A percentile compares a stretch with the other conserved stretches of the same genome.
These are phyloP conservation scores for Lactuca saligna DNA, from an alignment of 129 eudicot species.

Conservation along the genomic window DNA sequence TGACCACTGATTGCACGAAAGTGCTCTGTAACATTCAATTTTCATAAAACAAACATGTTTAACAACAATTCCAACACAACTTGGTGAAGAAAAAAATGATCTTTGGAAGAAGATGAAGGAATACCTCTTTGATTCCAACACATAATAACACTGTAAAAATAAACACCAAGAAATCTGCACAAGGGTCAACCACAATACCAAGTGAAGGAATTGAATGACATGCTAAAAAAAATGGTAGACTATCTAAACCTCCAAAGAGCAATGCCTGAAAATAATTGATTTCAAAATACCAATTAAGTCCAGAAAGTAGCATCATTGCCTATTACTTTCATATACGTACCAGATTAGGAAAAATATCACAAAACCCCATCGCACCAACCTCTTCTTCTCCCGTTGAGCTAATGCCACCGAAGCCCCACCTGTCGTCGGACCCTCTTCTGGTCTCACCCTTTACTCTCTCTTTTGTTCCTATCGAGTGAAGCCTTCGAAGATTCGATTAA, in stretches of 20 bases:
- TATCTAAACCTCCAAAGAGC: slow-evolving; percentile 86
- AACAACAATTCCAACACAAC: too few relatives aligned
- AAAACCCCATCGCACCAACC: too few relatives aligned
- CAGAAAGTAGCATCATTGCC: too few relatives aligned
- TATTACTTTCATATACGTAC: too few relatives aligned
- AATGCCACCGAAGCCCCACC: too few relatives aligned
- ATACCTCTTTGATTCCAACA: slow-evolving; percentile 96
- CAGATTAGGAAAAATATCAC: too few relatives aligned
- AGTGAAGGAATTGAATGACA: slow-evolving; percentile 74
- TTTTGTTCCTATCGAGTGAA: too few relatives aligned
- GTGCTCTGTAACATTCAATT: slow-evolving; percentile 60
- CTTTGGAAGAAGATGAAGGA: not conserved
- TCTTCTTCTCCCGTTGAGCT: too few relatives aligned
- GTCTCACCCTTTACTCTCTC: too few relatives aligned
- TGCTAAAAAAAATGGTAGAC: slow-evolving; percentile 78
- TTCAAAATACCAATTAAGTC: too few relatives aligned
- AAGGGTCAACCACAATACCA: slow-evolving; percentile 82
- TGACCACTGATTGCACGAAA: slow-evolving; percentile 70
- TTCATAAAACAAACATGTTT: slow-evolving; percentile 10
- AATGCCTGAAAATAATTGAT: slow-evolving; percentile 81
- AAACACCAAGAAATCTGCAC: slow-evolving; percentile 85
- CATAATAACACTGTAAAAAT: slow-evolving; percentile 77
- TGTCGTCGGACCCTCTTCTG: too few relatives aligned
- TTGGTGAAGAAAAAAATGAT: not conserved
- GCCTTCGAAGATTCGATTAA: too few relatives aligned